Evolutionary conservation across 179 eudicot species (phyloP).

Genomic region (Pouteria campechiana): DNA sequence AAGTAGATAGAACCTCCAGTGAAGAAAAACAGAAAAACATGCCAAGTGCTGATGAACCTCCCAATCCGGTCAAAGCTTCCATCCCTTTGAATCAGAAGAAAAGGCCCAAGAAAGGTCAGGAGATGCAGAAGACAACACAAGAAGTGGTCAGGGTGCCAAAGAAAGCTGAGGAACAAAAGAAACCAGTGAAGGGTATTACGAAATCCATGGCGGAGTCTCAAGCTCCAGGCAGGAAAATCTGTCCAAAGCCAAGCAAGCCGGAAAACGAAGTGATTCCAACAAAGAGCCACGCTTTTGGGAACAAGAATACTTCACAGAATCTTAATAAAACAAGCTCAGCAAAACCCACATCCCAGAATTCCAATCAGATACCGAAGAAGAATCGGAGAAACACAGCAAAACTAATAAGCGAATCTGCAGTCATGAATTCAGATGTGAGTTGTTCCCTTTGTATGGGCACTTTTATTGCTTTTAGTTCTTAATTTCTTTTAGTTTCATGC

Average conservation of each 20-base stretch:
- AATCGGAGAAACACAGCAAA: slow-evolving; percentile 11
- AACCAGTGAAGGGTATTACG: slow-evolving; percentile 4
- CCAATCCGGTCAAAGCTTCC: slow-evolving; percentile 18
- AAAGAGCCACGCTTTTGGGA: slow-evolving; percentile 6
- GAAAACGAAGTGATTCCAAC: slow-evolving; percentile 11
- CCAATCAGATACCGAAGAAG: slow-evolving; percentile 14
- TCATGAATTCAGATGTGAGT: slow-evolving; percentile 24
- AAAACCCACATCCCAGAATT: slow-evolving; percentile 4
- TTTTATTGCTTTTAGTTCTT: not conserved
- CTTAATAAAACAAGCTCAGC: slow-evolving; percentile 7
- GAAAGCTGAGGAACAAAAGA: not conserved
- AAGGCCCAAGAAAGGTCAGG: slow-evolving; percentile 21
- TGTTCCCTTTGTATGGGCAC: not conserved
- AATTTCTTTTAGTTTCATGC: not conserved
- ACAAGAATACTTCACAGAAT: slow-evolving; percentile 7
- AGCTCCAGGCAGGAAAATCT: slow-evolving; percentile 18
- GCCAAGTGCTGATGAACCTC: too few relatives aligned
- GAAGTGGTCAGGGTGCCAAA: not conserved
- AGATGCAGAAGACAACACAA: slow-evolving; percentile 17
- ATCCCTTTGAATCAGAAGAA: slow-evolving; percentile 9
- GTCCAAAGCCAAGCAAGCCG: slow-evolving; percentile 10
- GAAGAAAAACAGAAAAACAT: slow-evolving; percentile 7
- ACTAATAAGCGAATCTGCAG: slow-evolving; percentile 5
- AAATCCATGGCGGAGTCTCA: slow-evolving; percentile 10
- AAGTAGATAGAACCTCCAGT: slow-evolving; percentile 6